Percentiles rank a stretch among this genome's conserved stretches.
phyloP scores from a whole-genome alignment of 2,329 filamentous ascomycete genomes.

The Alternaria sp. region DNA sequence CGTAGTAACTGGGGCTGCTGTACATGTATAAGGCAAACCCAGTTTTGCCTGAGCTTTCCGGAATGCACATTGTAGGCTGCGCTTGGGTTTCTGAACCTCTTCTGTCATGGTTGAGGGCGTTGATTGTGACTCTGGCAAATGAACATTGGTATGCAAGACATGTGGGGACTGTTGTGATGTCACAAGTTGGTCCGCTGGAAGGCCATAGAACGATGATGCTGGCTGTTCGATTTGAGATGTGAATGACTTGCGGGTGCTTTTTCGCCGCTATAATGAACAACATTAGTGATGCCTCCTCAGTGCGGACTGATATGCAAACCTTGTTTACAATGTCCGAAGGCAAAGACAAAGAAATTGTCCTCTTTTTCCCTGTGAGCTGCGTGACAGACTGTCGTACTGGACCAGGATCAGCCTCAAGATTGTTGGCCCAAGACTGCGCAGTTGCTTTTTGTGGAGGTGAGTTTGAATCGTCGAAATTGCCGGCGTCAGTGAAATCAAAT shows the following conservation, averaged over 20 bases:
- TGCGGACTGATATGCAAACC: not conserved
- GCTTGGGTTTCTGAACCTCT: not conserved
- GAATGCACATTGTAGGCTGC: not conserved
- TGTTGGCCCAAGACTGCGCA: not conserved
- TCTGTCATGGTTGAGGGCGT: not conserved
- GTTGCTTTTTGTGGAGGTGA: not conserved
- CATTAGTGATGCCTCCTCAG: not conserved
- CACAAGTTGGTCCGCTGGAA: not conserved
- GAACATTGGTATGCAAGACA: not conserved
- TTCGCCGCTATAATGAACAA: not conserved
- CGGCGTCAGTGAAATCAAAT: not conserved
- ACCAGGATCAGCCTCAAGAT: not conserved
- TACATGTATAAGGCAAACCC: not conserved
- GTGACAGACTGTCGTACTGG: not conserved
- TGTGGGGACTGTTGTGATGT: not conserved
- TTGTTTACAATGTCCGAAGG: not conserved
- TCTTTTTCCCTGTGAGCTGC: not conserved
- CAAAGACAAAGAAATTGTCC: not conserved
- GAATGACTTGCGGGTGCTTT: not conserved
- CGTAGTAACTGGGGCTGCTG: not conserved
- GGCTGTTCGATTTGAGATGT: not conserved
- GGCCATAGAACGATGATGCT: not conserved
- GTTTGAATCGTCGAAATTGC: not conserved
- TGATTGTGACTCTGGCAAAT: not conserved
- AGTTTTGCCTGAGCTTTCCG: not conserved